Percentiles rank a stretch among this genome's conserved stretches.
These are phyloP conservation scores for Cercospora canescens DNA, from an alignment of 2,329 filamentous ascomycete species.

Conservation along the genomic window DNA sequence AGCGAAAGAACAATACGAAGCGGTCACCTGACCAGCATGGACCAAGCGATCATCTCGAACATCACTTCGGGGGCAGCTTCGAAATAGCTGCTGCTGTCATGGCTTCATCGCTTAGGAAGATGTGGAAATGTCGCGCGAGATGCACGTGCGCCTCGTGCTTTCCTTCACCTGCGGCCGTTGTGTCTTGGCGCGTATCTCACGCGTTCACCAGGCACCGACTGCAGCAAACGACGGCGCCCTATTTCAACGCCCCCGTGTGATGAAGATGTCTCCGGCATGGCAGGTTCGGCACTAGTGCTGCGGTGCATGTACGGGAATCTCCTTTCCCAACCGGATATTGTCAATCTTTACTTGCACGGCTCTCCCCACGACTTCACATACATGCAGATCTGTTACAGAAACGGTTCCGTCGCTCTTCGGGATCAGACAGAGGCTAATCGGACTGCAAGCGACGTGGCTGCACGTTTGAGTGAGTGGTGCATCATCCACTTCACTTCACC, in stretches of 20 bases:
- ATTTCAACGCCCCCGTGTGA: not conserved
- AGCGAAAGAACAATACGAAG: constrained; percentile 19
- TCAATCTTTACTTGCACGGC: not conserved
- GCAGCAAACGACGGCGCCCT: not conserved
- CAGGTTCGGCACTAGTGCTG: not conserved
- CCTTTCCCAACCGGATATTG: not conserved
- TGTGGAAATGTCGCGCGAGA: not conserved
- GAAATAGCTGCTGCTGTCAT: not conserved
- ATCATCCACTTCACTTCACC: not conserved
- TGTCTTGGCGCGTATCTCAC: not conserved
- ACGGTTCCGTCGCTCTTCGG: not conserved
- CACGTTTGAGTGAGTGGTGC: not conserved
- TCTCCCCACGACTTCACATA: not conserved
- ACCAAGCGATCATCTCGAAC: constrained; percentile 2
- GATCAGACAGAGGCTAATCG: not conserved
- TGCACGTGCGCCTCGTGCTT: not conserved
- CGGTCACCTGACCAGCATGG: not conserved
- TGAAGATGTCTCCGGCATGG: not conserved
- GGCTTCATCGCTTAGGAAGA: not conserved
- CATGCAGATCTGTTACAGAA: not conserved
- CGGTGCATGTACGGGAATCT: constrained; percentile 6
- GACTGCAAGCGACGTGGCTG: not conserved
- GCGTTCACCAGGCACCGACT: not conserved
- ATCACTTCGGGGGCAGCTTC: not conserved
- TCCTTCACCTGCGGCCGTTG: not conserved